These are phyloP conservation scores for Fusarium keratoplasticum DNA, from an alignment of 2,329 filamentous ascomycete species.

Conservation along the genomic window DNA sequence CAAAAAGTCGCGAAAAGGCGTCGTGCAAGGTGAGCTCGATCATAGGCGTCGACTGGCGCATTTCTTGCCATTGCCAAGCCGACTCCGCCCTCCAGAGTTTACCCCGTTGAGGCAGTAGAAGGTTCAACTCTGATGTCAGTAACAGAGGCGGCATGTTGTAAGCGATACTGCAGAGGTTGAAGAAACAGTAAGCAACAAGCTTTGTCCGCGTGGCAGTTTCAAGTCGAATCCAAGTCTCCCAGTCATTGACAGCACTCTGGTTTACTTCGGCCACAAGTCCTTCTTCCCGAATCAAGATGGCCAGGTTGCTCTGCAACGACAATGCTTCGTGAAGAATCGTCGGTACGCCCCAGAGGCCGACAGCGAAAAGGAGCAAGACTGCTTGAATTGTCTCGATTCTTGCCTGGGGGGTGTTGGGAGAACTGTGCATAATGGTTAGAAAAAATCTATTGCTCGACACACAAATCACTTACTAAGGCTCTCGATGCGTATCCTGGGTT, in stretches of 20 bases:
- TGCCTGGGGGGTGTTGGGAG: slow-evolving; percentile 69
- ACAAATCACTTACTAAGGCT: slow-evolving; percentile 64
- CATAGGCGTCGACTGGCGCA: slow-evolving; percentile 61
- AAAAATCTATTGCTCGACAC: neutral
- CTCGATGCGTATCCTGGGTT: slow-evolving; percentile 69
- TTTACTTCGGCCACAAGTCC: slow-evolving; percentile 63
- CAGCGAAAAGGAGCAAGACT: slow-evolving; percentile 69
- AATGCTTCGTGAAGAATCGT: slow-evolving; percentile 70
- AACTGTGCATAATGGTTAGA: slow-evolving; percentile 51
- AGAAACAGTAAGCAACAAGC: slow-evolving; percentile 70
- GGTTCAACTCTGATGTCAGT: slow-evolving; percentile 69
- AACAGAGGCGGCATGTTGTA: slow-evolving; percentile 70
- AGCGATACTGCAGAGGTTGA: slow-evolving; percentile 71
- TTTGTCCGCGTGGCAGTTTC: slow-evolving; percentile 70
- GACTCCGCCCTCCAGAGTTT: slow-evolving; percentile 69
- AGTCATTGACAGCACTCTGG: slow-evolving; percentile 60
- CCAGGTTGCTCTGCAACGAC: slow-evolving; percentile 69
- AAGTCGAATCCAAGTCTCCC: slow-evolving; percentile 70
- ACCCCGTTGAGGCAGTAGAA: slow-evolving; percentile 65
- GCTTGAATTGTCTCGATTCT: slow-evolving; percentile 75
- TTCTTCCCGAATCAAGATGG: slow-evolving; percentile 69
- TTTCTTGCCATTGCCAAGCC: slow-evolving; percentile 70
- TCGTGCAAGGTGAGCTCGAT: slow-evolving; percentile 68
- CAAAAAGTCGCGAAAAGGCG: slow-evolving; percentile 66
- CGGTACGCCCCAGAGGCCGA: slow-evolving; percentile 71